Base-by-base conservation (phyloP, 2,329 filamentous ascomycete species). In the Allantophomopsis cytisporea region DNA sequence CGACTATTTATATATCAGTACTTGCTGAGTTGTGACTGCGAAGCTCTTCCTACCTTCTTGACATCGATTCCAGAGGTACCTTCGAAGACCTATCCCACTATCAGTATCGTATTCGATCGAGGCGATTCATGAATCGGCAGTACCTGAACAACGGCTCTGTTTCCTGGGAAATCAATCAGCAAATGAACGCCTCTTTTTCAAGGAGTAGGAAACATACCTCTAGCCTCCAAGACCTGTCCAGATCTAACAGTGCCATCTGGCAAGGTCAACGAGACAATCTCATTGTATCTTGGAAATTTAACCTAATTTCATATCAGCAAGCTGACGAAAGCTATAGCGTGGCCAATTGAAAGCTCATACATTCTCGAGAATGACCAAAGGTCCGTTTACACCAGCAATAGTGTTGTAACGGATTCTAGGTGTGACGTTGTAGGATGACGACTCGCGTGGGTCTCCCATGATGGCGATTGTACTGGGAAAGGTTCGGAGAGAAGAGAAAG, bases 51-150 rank as follows among this genome's bases (percentile, higher is more conserved):
- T 67, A 85, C 87, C 83, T 78, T 98, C 75, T 96, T 95, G 50
- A 98, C 91, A 74, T 98, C 91, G 60, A 98, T 91, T 59, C 91
- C 91, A 36, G 88, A 68, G 47, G 91, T 98, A 53, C 91, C 91
- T 66, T 98, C 91, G 60, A 98, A 98, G 52, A 96, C 88, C 83
- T 94, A 65, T 47, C 39, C 40, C 46, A 47, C 44, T 37, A 46
- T 58, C 50, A 60, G 55, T 46, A 45, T 31, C 20, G 43, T n/a
- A 13, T 7, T 38, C 31, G 33, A 37, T 21, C 33, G 38, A 31
- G 39, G 43, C 34, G 12, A 42, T 14, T 42, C 30, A 18, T 20
- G 18, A 17, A 35, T 20, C 36, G 36, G 43, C 44, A 58, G 51
- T 77, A 91, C 87, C 80, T 94, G 91, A 36, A 98, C 91, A 55